Evolutionary conservation across 2,329 filamentous ascomycete species (phyloP).

Genomic region (Trichoderma guizhouense): DNA sequence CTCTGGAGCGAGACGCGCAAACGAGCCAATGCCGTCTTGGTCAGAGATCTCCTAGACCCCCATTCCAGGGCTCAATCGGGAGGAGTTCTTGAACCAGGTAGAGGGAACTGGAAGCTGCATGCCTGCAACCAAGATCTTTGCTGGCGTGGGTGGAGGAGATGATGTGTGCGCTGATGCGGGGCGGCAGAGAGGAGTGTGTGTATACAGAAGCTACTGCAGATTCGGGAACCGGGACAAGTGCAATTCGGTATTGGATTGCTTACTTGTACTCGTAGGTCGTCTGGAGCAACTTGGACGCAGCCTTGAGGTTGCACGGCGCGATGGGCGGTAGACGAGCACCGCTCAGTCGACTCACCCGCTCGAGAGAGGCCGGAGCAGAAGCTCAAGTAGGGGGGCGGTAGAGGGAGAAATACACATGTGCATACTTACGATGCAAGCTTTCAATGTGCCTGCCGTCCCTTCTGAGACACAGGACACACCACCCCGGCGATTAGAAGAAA

Average conservation of each 20-base stretch:
- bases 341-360: neutral
- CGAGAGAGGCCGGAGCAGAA: neutral
- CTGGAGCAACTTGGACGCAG: neutral
- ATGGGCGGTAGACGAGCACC: neutral
- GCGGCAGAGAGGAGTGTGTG: slow-evolving; percentile 16
- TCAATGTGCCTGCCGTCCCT: neutral
- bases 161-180: slow-evolving; percentile 19
- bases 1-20: slow-evolving; percentile 19
- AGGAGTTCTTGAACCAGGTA: slow-evolving; percentile 19
- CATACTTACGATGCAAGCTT: neutral
- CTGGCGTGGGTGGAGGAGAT: slow-evolving; percentile 18
- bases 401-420: neutral
- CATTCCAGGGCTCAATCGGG: slow-evolving; percentile 14
- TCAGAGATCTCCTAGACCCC: slow-evolving; percentile 13
- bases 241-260: neutral
- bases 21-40: slow-evolving; percentile 18
- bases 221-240: slow-evolving; percentile 10
- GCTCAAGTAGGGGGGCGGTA: neutral
- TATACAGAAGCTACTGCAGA: slow-evolving; percentile 10
- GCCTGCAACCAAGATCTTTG: slow-evolving; percentile 17
- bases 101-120: slow-evolving; percentile 19
- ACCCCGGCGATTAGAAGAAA: neutral
- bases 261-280: neutral
- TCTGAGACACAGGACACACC: slow-evolving; percentile 6
- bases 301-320: neutral